Evolutionary conservation across 139 green algal species (phyloP).

Genomic region (Coelastrella sp.): DNA sequence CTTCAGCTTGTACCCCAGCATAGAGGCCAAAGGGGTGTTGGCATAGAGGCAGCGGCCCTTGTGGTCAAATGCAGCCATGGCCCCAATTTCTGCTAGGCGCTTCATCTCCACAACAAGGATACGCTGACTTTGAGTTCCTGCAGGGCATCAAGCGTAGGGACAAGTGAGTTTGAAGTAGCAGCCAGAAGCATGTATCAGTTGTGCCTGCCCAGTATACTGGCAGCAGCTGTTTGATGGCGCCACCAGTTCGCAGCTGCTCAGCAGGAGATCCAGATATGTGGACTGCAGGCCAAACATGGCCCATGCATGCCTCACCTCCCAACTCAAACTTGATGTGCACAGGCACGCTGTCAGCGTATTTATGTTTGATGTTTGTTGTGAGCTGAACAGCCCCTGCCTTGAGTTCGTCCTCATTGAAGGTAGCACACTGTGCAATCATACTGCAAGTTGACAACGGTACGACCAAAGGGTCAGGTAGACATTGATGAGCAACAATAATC

Average conservation of each 20-base stretch:
- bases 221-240: neutral
- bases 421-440: slow-evolving; percentile 5
- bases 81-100: neutral
- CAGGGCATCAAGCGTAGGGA: neutral
- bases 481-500: neutral
- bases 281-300: no score
- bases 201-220: no score
- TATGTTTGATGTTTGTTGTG: slow-evolving; percentile 49
- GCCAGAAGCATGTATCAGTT: neutral
- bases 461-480: neutral
- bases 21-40: slow-evolving; percentile 50
- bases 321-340: slow-evolving; percentile 48
- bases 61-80: slow-evolving; percentile 55
- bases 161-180: neutral
- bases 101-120: slow-evolving; percentile 55
- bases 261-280: no score
- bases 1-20: slow-evolving; percentile 54
- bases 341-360: slow-evolving; percentile 57
- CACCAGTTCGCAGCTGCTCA: neutral
- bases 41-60: slow-evolving; percentile 51
- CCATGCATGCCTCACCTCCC: slow-evolving; percentile 43
- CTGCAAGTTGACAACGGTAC: neutral
- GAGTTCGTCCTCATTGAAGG: slow-evolving; percentile 44
- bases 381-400: slow-evolving; percentile 37
- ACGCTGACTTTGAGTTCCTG: slow-evolving; percentile 55